Evolutionary conservation across 2,329 filamentous ascomycete genomes (phyloP), one percentile per base, ranked within the genome.

Genomic region (Fusarium tanahbumbuense): DNA sequence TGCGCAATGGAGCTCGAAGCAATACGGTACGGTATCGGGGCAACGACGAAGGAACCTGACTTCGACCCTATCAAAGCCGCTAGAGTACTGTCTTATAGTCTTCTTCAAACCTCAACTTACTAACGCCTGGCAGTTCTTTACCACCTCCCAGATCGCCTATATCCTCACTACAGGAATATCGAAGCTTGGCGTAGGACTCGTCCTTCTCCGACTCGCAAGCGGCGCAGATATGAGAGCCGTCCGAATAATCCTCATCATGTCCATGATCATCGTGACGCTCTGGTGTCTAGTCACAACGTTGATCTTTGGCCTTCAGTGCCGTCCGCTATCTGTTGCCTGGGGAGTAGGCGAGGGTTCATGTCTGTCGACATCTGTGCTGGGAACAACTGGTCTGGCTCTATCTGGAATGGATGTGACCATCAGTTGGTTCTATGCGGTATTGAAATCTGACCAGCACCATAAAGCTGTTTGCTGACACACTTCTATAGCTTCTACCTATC

Each of bases 351-450:
- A 54, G 18, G 48, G 56, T 3, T 28, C 23, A 8, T 59, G 56
- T 13, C 40, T 54, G n/a, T 22, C 48, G 15, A 59, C 48, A 5
- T 25, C 49, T 44, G 53, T 41, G 37, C 32, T 59, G 2, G 59
- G 59, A 15, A 59, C 48, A 9, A 41, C 45, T 28, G 54, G 49
- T 7, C 56, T 59, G 16, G 54, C 48, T 10, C 40, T 67, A 4
- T 63, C 54, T 8, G 49, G 53, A 3, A 67, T 63, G 55, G 63
- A 63, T 28, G 41, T 67, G n/a, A 52, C 55, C 10, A 40, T 50
- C 18, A 66, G 59, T 23, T 67, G 54, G 63, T 56, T 63, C 12
- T 63, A 63, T 42, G 63, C 63, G 30, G 63, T 66, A 57, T 8
- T 11, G 3, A 2, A 11, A 8, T 1, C 44, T 25, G 3, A 20